A percentile compares a stretch with the other conserved stretches of the same genome.
Conservation (phyloP, 2,329 filamentous ascomycete species). For the Zymoseptoria tritici region DNA sequence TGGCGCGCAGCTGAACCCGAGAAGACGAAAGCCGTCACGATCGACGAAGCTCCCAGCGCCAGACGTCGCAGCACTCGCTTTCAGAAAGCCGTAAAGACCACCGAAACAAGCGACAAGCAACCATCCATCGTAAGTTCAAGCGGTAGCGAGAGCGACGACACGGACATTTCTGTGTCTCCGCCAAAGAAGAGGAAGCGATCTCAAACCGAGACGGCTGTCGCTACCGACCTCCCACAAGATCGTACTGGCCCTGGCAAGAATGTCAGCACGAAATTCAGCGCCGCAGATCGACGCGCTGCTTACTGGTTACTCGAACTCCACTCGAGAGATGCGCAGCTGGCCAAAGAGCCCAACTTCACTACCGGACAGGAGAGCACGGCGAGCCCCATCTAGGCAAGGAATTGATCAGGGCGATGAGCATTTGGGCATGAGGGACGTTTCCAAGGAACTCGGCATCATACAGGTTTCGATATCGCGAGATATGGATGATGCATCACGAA, state of each 20-base stretch:
- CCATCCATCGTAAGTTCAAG: slow-evolving; percentile 1
- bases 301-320: slow-evolving; percentile 21
- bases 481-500: not conserved
- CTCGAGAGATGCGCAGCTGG: slow-evolving; percentile 16
- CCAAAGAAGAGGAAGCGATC: slow-evolving; percentile 5
- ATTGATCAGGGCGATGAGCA: not conserved
- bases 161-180: slow-evolving; percentile 9
- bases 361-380: slow-evolving; percentile 8
- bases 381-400: slow-evolving; percentile 1
- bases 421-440: not conserved
- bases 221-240: not conserved
- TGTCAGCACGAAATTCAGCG: slow-evolving; percentile 9
- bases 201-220: not conserved
- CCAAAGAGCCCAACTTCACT: slow-evolving; percentile 5
- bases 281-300: slow-evolving; percentile 18
- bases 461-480: not conserved
- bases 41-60: not conserved
- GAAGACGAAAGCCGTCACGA: not conserved
- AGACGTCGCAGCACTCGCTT: not conserved
- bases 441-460: not conserved
- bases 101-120: slow-evolving; percentile 11
- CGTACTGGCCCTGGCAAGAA: not conserved
- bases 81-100: not conserved
- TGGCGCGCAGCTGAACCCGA: slow-evolving; percentile 13
- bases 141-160: slow-evolving; percentile 16